phyloP scores from a whole-genome alignment of 768 basidiomycete genomes.

The Leccinum incarnatum region DNA sequence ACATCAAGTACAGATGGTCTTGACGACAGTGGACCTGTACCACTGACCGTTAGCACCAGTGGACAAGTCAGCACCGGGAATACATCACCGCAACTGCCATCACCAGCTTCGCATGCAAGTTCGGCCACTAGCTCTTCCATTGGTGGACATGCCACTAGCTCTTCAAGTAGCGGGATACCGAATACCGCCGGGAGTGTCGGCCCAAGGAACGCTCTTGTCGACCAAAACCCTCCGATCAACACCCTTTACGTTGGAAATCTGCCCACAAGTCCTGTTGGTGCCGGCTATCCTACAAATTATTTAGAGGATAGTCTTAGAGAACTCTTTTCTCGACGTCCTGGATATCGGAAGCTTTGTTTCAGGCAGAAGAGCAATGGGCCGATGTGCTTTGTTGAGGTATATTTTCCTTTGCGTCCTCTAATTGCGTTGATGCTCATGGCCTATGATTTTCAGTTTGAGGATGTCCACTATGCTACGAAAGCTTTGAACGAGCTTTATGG shows the following conservation, averaged over 20 bases:
- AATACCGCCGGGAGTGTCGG: slow-evolving; percentile 23
- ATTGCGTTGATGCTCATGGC: neutral
- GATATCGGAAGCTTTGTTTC: slow-evolving; percentile 91
- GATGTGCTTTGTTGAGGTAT: slow-evolving; percentile 98
- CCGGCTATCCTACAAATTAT: slow-evolving; percentile 71
- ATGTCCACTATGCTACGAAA: slow-evolving; percentile 77
- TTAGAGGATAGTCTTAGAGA: slow-evolving; percentile 86
- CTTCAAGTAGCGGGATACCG: slow-evolving; percentile 28
- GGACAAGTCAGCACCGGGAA: slow-evolving; percentile 31
- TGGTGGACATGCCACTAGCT: slow-evolving; percentile 29
- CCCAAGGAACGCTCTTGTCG: slow-evolving; percentile 46
- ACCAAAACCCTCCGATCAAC: slow-evolving; percentile 98
- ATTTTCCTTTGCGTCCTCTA: slow-evolving; percentile 12
- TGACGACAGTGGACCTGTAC: slow-evolving; percentile 24
- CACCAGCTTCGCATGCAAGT: slow-evolving; percentile 67
- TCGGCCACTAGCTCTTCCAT: slow-evolving; percentile 40
- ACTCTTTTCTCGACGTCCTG: slow-evolving; percentile 74
- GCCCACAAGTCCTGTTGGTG: slow-evolving; percentile 73
- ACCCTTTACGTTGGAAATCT: slow-evolving; percentile 99
- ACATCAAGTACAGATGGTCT: slow-evolving; percentile 47
- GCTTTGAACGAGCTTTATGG: slow-evolving; percentile 92
- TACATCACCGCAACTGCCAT: slow-evolving; percentile 71
- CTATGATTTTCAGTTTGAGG: slow-evolving; percentile 68
- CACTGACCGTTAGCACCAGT: slow-evolving; percentile 49
- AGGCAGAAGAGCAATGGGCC: slow-evolving; percentile 96